Evolutionary conservation across 352 stramenopile genomes (phyloP).

Genomic region (Phytophthora multivora): DNA sequence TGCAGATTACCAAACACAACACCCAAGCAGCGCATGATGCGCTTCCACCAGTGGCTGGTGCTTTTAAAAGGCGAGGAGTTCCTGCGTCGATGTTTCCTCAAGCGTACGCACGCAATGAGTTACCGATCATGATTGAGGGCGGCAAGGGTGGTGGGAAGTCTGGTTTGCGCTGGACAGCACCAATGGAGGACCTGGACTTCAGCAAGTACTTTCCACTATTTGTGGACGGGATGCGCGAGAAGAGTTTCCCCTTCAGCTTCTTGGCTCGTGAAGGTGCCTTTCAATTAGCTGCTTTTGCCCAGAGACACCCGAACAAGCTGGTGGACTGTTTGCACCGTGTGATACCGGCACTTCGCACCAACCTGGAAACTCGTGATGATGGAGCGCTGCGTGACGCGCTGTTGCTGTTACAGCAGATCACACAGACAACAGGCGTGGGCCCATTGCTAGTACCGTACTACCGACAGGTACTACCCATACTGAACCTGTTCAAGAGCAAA

Average conservation of each 20-base stretch:
- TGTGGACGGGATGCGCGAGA: constrained; percentile 89
- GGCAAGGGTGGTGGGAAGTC: constrained; percentile 41
- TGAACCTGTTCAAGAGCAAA: constrained; percentile 92
- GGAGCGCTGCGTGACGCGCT: constrained; percentile 59
- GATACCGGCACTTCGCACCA: constrained; percentile 68
- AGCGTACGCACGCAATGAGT: constrained; percentile 63
- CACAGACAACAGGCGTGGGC: constrained; percentile 63
- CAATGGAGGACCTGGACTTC: constrained; percentile 79
- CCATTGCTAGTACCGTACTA: constrained; percentile 92
- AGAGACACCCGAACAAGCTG: constrained; percentile 60
- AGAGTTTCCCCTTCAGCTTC: constrained; percentile 76
- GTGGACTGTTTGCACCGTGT: constrained; percentile 71
- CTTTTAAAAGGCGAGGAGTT: constrained; percentile 52
- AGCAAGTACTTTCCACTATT: constrained; percentile 91
- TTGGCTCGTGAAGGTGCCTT: constrained; percentile 80
- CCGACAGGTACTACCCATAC: constrained; percentile 86
- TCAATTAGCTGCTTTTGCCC: constrained; percentile 80
- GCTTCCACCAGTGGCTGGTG: constrained; percentile 60
- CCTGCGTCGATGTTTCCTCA: constrained; percentile 59
- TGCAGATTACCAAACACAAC: constrained; percentile 54
- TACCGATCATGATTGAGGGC: constrained; percentile 75
- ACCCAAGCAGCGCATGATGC: constrained; percentile 26
- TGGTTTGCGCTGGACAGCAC: constrained; percentile 59
- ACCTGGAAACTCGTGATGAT: constrained; percentile 70
- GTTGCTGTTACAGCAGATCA: constrained; percentile 64